These are phyloP conservation scores for Teunomyces stri DNA, from an alignment of 805 yeast genomes.

Conservation along the genomic window DNA sequence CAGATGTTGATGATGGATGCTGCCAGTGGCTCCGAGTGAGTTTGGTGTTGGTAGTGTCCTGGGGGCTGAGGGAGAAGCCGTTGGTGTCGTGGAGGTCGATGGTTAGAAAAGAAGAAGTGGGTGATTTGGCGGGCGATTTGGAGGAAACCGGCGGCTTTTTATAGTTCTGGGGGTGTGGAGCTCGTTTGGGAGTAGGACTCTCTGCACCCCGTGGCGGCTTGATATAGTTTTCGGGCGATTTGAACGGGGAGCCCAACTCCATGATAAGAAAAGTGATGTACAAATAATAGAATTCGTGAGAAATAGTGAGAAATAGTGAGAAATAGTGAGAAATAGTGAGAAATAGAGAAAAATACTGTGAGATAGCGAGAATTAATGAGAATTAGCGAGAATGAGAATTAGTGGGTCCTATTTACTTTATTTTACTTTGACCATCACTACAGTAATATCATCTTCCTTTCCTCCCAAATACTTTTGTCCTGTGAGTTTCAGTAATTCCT, in stretches of 20 bases:
- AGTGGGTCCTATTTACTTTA: conserved; percentile 15
- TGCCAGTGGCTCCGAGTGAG: conserved; percentile 59
- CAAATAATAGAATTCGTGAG: too few relatives aligned
- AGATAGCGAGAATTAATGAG: too few relatives aligned
- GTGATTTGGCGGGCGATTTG: conserved; percentile 3
- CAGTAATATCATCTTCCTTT: conserved; percentile 91
- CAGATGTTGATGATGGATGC: conserved; percentile 36
- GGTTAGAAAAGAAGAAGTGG: not conserved
- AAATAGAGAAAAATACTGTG: not conserved
- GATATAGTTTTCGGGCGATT: conserved; percentile 14
- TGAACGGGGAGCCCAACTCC: conserved; percentile 25
- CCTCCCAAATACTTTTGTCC: conserved; percentile 82
- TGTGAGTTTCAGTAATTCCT: conserved; percentile 62
- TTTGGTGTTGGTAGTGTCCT: not conserved
- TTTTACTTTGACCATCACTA: conserved; percentile 66
- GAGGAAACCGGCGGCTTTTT: not conserved
- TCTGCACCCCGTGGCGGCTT: conserved; percentile 1
- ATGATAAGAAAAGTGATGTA: not conserved
- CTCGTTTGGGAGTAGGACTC: not conserved
- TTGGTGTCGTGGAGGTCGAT: conserved; percentile 1
- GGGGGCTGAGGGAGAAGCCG: conserved; percentile 1
- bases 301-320: not conserved
- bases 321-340: not conserved
- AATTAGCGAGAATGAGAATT: not conserved
- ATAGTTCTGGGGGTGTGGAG: not conserved